Evolutionary conservation across 352 stramenopile genomes (phyloP), one percentile per base, ranked within the genome.

Genomic region (Phytophthora chlamydospora): DNA sequence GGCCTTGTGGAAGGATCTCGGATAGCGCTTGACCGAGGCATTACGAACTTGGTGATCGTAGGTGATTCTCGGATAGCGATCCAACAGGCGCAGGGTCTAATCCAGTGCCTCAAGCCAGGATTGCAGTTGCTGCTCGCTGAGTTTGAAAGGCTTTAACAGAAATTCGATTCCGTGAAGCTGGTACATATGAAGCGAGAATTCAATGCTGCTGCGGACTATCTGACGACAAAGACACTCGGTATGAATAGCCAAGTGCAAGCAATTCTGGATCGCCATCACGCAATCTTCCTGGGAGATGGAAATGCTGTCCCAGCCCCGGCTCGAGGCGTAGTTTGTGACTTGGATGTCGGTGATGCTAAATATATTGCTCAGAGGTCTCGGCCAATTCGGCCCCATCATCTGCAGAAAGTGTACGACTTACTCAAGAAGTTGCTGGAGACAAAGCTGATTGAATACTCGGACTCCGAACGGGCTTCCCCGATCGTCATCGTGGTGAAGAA

Each of bases 81-180:
- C 11, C 44, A 62, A 16, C 35, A 55, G 31, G 44, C 19, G 11
- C 54, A 62, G 2, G 43, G 43, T 32, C 12, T 62, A 7, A 62
- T 48, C 8, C 49, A 40, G 10, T 57, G 49, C 19, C 12, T 57
- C 36, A 47, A 29, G 4, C 49, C 38, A 5, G 29, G 35, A 19
- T 6, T 57, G n/a, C 49, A 48, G 27, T 2, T 57, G 8, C n/a
- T 48, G n/a, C n/a, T 57, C 11, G 11, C 14, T 0, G 36, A 52
- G 19, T 57, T 57, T 6, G 49, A 47, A 14, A 1, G 3, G 3
- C 46, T 43, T 5, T 8, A 33, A 0, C 8, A 32, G 9, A 32
- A 53, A 0, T 53, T 53, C 17, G 1, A 17, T 1, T 53, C 32
- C 0, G 32, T 53, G 10, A 40, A 53, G 6, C 11, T 57, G 11